These are phyloP conservation scores for Neurospora pannonica DNA, from an alignment of 495 filamentous ascomycete species.

Conservation along the genomic window DNA sequence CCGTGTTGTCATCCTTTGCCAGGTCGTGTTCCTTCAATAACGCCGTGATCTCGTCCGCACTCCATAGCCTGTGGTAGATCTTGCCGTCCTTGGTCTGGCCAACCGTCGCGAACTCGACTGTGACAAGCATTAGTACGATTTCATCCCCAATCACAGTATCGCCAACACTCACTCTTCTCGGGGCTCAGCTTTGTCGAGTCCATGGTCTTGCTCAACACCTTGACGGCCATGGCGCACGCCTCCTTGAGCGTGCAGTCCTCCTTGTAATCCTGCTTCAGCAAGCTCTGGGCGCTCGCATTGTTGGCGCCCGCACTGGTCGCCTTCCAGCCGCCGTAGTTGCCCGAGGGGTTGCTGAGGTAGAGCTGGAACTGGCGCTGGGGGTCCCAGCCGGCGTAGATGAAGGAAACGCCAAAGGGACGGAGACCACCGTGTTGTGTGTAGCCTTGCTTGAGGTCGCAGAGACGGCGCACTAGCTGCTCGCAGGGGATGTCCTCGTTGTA, in stretches of 20 bases:
- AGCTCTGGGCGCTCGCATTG: conserved; percentile 93
- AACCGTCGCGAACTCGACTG: conserved; percentile 98
- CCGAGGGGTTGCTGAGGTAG: conserved; percentile 98
- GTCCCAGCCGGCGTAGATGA: conserved; percentile 99
- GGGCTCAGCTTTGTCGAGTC: conserved; percentile 97
- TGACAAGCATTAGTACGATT: conserved; percentile 4
- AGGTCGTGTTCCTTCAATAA: conserved; percentile 91
- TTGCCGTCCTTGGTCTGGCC: conserved; percentile 89
- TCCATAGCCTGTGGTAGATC: conserved; percentile 97
- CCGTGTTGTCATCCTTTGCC: conserved; percentile 75
- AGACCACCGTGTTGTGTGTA: conserved; percentile 99
- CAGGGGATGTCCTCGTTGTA: conserved; percentile 99
- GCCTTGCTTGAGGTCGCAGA: conserved; percentile 98
- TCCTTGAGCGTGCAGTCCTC: conserved; percentile 93
- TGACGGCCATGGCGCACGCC: conserved; percentile 94
- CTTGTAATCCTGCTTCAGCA: conserved; percentile 99
- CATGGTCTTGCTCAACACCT: conserved; percentile 99
- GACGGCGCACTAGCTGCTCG: conserved; percentile 90
- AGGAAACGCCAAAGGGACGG: conserved; percentile 94
- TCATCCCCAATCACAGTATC: not conserved
- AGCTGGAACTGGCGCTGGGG: conserved; percentile 93
- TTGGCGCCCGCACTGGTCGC: conserved; percentile 96
- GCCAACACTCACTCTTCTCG: conserved; percentile 71
- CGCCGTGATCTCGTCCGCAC: conserved; percentile 89
- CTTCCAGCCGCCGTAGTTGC: conserved; percentile 99